Percentiles rank a stretch among this genome's conserved stretches.
These are phyloP conservation scores for Thalassiosira oceanica DNA, from an alignment of 352 stramenopile genomes.

Conservation along the genomic window DNA sequence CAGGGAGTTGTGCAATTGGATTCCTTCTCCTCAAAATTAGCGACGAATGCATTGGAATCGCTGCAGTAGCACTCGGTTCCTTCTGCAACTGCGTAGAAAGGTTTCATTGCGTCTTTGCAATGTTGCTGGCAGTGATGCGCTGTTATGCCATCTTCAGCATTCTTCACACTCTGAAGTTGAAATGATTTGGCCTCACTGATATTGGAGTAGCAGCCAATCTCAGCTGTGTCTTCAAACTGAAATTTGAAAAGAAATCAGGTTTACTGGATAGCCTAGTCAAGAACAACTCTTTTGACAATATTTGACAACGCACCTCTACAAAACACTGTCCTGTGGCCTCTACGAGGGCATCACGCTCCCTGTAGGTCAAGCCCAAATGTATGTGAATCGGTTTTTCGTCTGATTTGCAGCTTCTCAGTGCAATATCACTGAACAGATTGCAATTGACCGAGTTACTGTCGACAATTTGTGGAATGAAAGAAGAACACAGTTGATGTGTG, in stretches of 20 bases:
- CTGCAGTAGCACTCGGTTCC: conserved; percentile 8
- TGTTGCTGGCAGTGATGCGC: conserved; percentile 17
- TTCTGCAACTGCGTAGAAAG: conserved; percentile 18
- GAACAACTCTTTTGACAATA: too few species aligned
- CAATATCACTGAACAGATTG: conserved; percentile 23
- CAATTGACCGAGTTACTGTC: too few species aligned
- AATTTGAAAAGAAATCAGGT: too few species aligned
- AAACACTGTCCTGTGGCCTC: conserved; percentile 15
- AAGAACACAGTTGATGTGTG: too few species aligned
- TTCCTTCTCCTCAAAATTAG: neutral
- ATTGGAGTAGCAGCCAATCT: conserved; percentile 12
- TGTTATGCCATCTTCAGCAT: neutral
- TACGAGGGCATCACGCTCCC: conserved; percentile 20
- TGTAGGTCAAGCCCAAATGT: conserved; percentile 18
- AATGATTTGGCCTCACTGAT: neutral
- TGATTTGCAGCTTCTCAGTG: conserved; percentile 9
- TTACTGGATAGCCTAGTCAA: too few species aligned
- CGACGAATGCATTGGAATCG: conserved; percentile 3
- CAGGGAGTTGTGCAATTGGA: conserved; percentile 15
- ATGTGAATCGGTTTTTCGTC: conserved; percentile 3
- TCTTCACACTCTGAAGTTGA: neutral
- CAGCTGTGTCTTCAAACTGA: conserved; percentile 20
- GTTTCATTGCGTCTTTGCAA: neutral
- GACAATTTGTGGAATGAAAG: too few species aligned
- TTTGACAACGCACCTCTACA: too few species aligned